Conservation (phyloP, 169 alveolate species). For the Eimeria sp. region DNA sequence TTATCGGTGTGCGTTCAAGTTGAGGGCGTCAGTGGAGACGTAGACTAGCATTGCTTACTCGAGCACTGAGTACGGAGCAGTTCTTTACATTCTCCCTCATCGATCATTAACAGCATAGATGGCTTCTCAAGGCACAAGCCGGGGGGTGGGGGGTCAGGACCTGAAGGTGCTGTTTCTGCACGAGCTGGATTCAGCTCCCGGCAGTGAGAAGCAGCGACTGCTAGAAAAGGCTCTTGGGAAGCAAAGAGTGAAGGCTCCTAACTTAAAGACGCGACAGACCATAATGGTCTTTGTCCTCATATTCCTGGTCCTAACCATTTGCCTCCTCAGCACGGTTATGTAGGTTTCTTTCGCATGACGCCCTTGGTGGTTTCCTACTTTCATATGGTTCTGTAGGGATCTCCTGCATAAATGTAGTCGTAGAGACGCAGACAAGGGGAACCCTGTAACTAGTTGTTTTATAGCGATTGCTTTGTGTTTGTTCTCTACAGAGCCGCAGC, state of each 20-base stretch:
- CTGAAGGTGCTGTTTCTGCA: constrained; percentile 80
- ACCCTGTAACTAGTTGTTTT: not conserved
- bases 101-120: not conserved
- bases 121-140: not conserved
- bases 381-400: not conserved
- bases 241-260: constrained; percentile 75
- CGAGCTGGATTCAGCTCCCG: constrained; percentile 82
- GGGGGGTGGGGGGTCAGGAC: constrained; percentile 32
- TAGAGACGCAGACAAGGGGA: not conserved
- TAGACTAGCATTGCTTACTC: not conserved
- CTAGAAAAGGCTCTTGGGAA: constrained; percentile 83
- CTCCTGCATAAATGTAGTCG: not conserved
- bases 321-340: constrained; percentile 67
- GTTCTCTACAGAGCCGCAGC: constrained; percentile 57
- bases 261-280: constrained; percentile 83
- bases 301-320: constrained; percentile 42
- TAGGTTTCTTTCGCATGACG: not conserved
- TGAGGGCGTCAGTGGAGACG: not conserved
- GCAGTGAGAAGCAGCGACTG: constrained; percentile 82
- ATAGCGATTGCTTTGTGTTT: not conserved
- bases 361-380: not conserved
- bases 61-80: not conserved
- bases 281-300: constrained; percentile 78
- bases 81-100: not conserved
- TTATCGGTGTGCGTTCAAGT: not conserved